A percentile compares a stretch with the other conserved stretches of the same genome.
Evolutionary conservation across 2,329 filamentous ascomycete species (phyloP).

Genomic region (Sporothrix mexicana): DNA sequence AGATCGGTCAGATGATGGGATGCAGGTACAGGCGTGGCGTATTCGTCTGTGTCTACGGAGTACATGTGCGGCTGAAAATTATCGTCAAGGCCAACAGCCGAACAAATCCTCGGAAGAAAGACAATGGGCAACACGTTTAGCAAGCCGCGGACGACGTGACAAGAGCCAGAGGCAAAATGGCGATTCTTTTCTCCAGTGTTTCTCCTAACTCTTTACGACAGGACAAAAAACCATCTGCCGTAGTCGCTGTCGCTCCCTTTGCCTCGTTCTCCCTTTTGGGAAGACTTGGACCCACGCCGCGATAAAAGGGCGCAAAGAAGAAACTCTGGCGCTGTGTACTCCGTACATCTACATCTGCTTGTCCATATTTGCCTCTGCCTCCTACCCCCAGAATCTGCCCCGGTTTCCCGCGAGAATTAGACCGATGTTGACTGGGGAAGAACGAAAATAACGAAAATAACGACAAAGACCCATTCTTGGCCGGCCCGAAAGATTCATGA

Average conservation of each 20-base stretch:
- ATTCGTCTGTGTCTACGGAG: not conserved
- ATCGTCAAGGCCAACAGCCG: not conserved
- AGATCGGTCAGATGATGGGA: not conserved
- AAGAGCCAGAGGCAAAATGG: not conserved
- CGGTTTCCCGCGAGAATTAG: not conserved
- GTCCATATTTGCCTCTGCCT: too few relatives aligned
- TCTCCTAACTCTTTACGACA: too few relatives aligned
- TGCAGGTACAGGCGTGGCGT: not conserved
- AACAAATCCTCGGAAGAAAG: too few relatives aligned
- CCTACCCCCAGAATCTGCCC: not conserved
- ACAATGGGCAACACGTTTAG: too few relatives aligned
- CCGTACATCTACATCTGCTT: too few relatives aligned
- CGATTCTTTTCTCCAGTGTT: not conserved
- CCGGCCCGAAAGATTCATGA: not conserved
- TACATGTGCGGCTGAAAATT: not conserved
- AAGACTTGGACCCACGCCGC: not conserved
- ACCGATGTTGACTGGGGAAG: not conserved
- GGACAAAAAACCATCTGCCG: not conserved
- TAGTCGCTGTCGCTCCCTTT: not conserved
- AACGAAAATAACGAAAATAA: too few relatives aligned
- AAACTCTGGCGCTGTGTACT: not conserved
- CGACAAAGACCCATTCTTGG: conserved; percentile 7
- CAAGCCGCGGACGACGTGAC: not conserved
- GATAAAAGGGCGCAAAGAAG: not conserved
- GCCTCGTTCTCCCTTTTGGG: not conserved